These are phyloP conservation scores for Apophysomyces sp. DNA, from an alignment of 371 early-diverging fungal genomes.

Conservation along the genomic window DNA sequence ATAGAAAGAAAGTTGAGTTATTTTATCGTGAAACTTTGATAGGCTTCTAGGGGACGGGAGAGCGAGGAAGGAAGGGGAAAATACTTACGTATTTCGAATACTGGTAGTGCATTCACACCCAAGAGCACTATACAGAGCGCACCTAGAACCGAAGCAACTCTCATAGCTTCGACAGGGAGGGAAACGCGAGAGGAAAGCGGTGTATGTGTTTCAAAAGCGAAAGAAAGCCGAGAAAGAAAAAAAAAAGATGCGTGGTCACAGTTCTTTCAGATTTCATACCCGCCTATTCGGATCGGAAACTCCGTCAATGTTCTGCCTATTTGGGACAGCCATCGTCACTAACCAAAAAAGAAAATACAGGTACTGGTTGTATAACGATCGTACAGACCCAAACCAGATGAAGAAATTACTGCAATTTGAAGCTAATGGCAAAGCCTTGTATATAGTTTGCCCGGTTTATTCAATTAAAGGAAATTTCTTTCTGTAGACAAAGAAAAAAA, in stretches of 20 bases:
- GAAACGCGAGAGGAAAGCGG: not conserved
- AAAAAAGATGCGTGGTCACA: slow-evolving; percentile 3
- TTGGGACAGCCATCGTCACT: no score
- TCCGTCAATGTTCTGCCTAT: not conserved
- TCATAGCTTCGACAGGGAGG: slow-evolving; percentile 7
- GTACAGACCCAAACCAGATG: no score
- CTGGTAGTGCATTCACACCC: slow-evolving; percentile 14
- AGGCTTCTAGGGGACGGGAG: no score
- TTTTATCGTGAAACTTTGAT: not conserved
- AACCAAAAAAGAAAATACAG: no score
- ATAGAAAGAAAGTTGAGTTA: not conserved
- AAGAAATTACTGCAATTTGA: no score
- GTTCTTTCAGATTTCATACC: not conserved
- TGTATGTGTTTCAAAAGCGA: not conserved
- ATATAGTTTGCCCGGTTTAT: no score
- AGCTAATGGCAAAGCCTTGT: no score
- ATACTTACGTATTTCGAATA: slow-evolving; percentile 18
- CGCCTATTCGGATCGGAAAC: slow-evolving; percentile 3
- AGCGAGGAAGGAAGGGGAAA: no score
- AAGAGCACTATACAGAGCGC: slow-evolving; percentile 2
- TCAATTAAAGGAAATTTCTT: no score
- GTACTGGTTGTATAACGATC: no score
- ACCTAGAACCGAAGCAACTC: slow-evolving; percentile 7
- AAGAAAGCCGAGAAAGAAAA: slow-evolving; percentile 5
- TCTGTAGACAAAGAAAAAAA: no score